Evolutionary conservation across 2,329 filamentous ascomycete genomes (phyloP).

Genomic region (Diaporthe caulivora): DNA sequence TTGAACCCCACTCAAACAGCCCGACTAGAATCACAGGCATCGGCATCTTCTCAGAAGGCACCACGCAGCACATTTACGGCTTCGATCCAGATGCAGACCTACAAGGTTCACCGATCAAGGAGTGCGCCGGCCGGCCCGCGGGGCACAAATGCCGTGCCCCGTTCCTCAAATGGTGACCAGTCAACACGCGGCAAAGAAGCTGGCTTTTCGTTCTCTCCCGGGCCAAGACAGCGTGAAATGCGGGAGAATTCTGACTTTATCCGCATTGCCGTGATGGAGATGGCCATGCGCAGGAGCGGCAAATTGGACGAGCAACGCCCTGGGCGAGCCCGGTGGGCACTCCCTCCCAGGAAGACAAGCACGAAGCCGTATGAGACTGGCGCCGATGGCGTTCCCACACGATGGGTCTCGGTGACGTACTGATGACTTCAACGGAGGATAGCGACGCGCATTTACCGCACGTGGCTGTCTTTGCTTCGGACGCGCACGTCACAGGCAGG

Average conservation of each 20-base stretch:
- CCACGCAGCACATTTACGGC: constrained; percentile 65
- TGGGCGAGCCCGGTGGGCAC: constrained; percentile 75
- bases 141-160: constrained; percentile 41
- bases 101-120: constrained; percentile 68
- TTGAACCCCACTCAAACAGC: constrained; percentile 72
- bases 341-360: constrained; percentile 72
- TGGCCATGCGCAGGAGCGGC: constrained; percentile 76
- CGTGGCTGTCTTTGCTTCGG: background rate
- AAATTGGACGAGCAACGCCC: constrained; percentile 75
- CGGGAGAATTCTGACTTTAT: constrained; percentile 80
- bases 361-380: constrained; percentile 68
- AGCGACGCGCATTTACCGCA: background rate
- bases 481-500: background rate
- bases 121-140: constrained; percentile 48
- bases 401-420: constrained; percentile 60
- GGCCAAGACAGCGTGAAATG: constrained; percentile 73
- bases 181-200: constrained; percentile 45
- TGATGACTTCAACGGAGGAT: background rate
- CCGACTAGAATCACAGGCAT: constrained; percentile 56
- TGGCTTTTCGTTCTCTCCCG: constrained; percentile 54
- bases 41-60: constrained; percentile 40
- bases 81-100: constrained; percentile 80
- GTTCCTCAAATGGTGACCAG: constrained; percentile 37
- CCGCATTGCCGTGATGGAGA: constrained; percentile 78
- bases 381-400: constrained; percentile 68